These are phyloP conservation scores for Wickerhamomyces sp. DNA, from an alignment of 1,139 yeast species.

Conservation along the genomic window DNA sequence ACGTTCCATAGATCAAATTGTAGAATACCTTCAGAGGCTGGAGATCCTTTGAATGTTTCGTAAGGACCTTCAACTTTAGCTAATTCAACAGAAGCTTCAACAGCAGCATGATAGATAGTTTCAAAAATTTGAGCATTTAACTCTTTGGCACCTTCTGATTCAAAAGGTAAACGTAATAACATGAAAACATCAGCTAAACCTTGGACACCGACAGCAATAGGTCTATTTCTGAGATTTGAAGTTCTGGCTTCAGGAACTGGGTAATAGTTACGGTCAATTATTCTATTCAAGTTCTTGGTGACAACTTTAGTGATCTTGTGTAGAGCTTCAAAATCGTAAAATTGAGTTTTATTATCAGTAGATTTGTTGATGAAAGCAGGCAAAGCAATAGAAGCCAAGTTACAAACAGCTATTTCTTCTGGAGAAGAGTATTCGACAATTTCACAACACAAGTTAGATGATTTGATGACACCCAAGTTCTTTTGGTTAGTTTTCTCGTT, in stretches of 20 bases:
- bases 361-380: constrained; percentile 50
- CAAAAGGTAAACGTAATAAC: constrained; percentile 75
- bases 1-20: constrained; percentile 82
- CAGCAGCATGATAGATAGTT: constrained; percentile 84
- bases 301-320: constrained; percentile 74
- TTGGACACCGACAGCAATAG: constrained; percentile 86
- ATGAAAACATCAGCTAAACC: constrained; percentile 87
- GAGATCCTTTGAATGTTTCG: constrained; percentile 69
- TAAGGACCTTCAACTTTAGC: constrained; percentile 66
- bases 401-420: constrained; percentile 88
- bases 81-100: constrained; percentile 75
- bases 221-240: constrained; percentile 76
- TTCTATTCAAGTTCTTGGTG: constrained; percentile 66
- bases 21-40: constrained; percentile 73
- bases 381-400: constrained; percentile 80
- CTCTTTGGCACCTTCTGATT: constrained; percentile 63
- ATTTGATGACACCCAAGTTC: constrained; percentile 82
- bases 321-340: constrained; percentile 65
- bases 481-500: constrained; percentile 79
- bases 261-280: constrained; percentile 76
- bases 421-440: constrained; percentile 85
- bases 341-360: constrained; percentile 43
- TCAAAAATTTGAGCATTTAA: constrained; percentile 81
- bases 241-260: constrained; percentile 67
- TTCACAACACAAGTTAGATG: constrained; percentile 87